Evolutionary conservation across 73 alveolate genomes (phyloP).

Genomic region (Paramecium primaurelia): DNA sequence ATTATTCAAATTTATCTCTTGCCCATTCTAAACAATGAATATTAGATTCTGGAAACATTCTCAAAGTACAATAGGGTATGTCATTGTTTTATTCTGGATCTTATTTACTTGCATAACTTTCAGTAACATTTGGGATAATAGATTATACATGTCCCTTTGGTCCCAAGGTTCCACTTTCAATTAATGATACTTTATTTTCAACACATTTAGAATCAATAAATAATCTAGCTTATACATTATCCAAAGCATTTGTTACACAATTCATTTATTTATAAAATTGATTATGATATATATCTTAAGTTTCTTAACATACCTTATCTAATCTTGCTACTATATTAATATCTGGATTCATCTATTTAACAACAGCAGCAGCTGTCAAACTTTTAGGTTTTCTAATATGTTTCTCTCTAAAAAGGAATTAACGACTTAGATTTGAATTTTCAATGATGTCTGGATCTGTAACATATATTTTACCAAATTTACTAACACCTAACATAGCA

Average conservation of each 20-base stretch:
- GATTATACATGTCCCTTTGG: slow-evolving; percentile 91
- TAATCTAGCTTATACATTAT: slow-evolving; percentile 94
- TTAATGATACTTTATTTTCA: slow-evolving; percentile 90
- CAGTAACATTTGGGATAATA: slow-evolving; percentile 88
- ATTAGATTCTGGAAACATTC: slow-evolving; percentile 96
- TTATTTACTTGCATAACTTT: slow-evolving; percentile 79
- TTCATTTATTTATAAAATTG: slow-evolving; percentile 91
- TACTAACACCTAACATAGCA: slow-evolving; percentile 91
- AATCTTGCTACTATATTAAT: slow-evolving; percentile 75
- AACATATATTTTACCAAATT: slow-evolving; percentile 63
- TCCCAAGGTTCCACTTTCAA: slow-evolving; percentile 97
- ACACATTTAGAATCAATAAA: slow-evolving; percentile 97
- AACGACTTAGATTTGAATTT: slow-evolving; percentile 96
- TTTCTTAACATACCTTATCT: slow-evolving; percentile 94
- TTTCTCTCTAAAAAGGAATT: slow-evolving; percentile 94
- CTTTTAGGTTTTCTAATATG: slow-evolving; percentile 73
- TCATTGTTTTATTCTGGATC: slow-evolving; percentile 91
- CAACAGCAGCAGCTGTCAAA: slow-evolving; percentile 91
- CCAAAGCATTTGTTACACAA: slow-evolving; percentile 96
- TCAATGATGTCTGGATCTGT: slow-evolving; percentile 98
- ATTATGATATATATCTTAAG: slow-evolving; percentile 91
- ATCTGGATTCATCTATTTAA: slow-evolving; percentile 80
- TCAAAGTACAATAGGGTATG: slow-evolving; percentile 94
- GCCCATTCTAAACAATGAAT: slow-evolving; percentile 99
- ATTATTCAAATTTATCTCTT: slow-evolving; percentile 89